These are phyloP conservation scores for Magnusiomyces fungicola DNA, from an alignment of 1,139 yeast species.

Conservation along the genomic window DNA sequence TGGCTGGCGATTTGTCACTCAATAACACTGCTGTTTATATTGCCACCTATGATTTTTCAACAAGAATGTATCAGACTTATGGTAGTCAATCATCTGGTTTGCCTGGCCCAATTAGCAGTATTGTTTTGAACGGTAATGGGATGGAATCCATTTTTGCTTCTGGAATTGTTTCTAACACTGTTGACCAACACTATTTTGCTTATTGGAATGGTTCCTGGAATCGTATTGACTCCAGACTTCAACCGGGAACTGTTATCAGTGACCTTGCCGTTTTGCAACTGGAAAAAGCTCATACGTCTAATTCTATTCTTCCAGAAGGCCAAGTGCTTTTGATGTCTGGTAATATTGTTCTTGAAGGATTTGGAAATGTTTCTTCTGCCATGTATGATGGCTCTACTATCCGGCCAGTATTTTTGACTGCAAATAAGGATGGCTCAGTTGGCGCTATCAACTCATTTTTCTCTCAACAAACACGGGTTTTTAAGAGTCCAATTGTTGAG, in stretches of 20 bases:
- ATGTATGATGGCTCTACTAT: slow-evolving; percentile 62
- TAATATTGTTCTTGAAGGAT: slow-evolving; percentile 40
- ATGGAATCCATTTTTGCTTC: slow-evolving; percentile 48
- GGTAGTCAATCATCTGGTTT: slow-evolving; percentile 25
- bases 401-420: slow-evolving; percentile 55
- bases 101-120: slow-evolving; percentile 40
- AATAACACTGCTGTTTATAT: slow-evolving; percentile 37
- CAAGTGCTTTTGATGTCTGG: slow-evolving; percentile 60
- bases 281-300: slow-evolving; percentile 29
- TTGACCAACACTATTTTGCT: neutral
- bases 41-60: slow-evolving; percentile 47
- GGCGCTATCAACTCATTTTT: slow-evolving; percentile 24
- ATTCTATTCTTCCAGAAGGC: slow-evolving; percentile 37
- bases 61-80: slow-evolving; percentile 22
- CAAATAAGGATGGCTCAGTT: slow-evolving; percentile 24
- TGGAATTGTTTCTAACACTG: slow-evolving; percentile 42
- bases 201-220: slow-evolving; percentile 31
- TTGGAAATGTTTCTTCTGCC: slow-evolving; percentile 62
- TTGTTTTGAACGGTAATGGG: slow-evolving; percentile 46
- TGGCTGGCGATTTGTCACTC: slow-evolving; percentile 55
- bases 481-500: slow-evolving; percentile 19
- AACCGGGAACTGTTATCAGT: slow-evolving; percentile 25
- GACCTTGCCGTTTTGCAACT: slow-evolving; percentile 32
- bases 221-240: slow-evolving; percentile 34
- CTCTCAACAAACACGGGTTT: slow-evolving; percentile 20